These are phyloP conservation scores for Striga asiatica DNA, from an alignment of 257 asterid genomes.

Conservation along the genomic window DNA sequence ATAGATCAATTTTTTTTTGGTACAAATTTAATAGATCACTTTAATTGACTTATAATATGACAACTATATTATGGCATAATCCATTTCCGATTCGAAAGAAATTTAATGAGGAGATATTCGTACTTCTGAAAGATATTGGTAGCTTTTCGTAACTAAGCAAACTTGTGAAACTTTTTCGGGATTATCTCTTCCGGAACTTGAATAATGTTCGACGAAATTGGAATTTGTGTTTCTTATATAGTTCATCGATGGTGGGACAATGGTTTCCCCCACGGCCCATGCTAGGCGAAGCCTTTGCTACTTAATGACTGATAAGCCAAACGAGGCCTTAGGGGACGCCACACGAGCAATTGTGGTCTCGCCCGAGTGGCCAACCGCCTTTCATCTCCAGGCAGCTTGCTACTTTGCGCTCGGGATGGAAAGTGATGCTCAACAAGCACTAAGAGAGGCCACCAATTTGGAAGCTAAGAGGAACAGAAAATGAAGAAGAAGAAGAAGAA, in stretches of 20 bases:
- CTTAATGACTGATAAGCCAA: slow-evolving; percentile 60
- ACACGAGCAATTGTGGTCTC: slow-evolving; percentile 70
- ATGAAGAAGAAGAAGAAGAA: slow-evolving; percentile 6
- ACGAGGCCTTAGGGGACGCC: slow-evolving; percentile 68
- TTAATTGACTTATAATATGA: no score
- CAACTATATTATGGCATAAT: no score
- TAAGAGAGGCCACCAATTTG: slow-evolving; percentile 59
- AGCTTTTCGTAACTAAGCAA: neutral
- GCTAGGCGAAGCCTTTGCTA: slow-evolving; percentile 73
- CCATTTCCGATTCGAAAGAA: no score
- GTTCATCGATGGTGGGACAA: slow-evolving; percentile 83
- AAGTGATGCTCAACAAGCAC: slow-evolving; percentile 68
- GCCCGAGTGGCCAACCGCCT: slow-evolving; percentile 72
- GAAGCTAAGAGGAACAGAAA: slow-evolving; percentile 53
- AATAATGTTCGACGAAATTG: neutral
- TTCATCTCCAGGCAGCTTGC: slow-evolving; percentile 69
- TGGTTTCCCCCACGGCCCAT: slow-evolving; percentile 64
- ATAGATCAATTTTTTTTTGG: no score
- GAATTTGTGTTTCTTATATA: slow-evolving; percentile 15
- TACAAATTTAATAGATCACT: no score
- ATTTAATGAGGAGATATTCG: no score
- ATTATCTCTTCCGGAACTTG: no score
- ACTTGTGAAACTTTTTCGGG: no score
- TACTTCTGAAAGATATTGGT: neutral
- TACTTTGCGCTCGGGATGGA: slow-evolving; percentile 64